Conservation (phyloP, 2,329 filamentous ascomycete species). For the Juglanconis sp. region DNA sequence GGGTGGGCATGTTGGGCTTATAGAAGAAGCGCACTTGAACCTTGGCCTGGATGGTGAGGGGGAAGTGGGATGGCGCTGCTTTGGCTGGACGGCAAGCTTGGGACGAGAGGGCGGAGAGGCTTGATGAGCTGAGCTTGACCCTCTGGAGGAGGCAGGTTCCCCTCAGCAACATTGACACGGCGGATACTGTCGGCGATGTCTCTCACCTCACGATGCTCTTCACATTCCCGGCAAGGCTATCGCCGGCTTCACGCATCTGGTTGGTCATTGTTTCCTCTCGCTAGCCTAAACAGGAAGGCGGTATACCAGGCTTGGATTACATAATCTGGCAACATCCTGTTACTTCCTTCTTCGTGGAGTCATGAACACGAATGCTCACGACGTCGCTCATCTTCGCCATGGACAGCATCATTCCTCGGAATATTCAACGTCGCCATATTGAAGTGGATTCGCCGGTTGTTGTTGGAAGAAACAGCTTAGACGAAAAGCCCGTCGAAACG, state of each 20-base stretch:
- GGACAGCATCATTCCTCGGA: too few species aligned
- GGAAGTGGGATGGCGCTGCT: background rate
- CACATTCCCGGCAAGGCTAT: slow-evolving; percentile 8
- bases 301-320: background rate
- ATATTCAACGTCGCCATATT: too few species aligned
- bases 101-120: background rate
- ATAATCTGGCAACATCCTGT: background rate
- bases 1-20: slow-evolving; percentile 36
- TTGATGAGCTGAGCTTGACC: slow-evolving; percentile 1
- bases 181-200: slow-evolving; percentile 7
- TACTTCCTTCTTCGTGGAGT: background rate
- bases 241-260: slow-evolving; percentile 3
- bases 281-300: background rate
- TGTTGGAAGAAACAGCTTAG: too few species aligned
- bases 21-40: slow-evolving; percentile 21
- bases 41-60: background rate
- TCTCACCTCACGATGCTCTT: slow-evolving; percentile 4
- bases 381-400: background rate
- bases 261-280: background rate
- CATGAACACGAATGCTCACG: background rate
- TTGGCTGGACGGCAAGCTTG: slow-evolving; percentile 7
- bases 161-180: slow-evolving; percentile 16
- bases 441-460: too few species aligned
- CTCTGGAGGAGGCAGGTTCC: slow-evolving; percentile 11
- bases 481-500: too few species aligned